Percentiles rank a stretch among this genome's conserved stretches.
These are phyloP conservation scores for Antrodiella citrinella DNA, from an alignment of 768 basidiomycete genomes.

Conservation along the genomic window DNA sequence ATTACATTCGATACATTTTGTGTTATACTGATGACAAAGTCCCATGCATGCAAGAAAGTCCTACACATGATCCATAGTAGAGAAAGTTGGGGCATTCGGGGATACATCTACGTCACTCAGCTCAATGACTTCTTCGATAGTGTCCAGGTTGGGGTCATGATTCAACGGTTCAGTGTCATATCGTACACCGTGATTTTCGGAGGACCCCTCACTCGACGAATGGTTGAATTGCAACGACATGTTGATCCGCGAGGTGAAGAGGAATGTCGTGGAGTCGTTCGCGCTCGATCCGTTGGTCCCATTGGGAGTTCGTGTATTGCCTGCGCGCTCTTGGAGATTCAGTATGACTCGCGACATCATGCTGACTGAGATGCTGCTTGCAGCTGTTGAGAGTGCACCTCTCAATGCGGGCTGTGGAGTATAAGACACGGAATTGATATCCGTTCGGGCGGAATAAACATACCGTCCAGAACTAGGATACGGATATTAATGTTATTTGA, in stretches of 20 bases:
- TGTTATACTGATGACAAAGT: no score
- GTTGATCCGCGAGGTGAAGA: not conserved
- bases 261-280: conserved; percentile 11
- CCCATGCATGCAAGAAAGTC: no score
- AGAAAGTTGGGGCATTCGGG: no score
- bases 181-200: no score
- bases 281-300: conserved; percentile 3
- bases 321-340: conserved; percentile 4
- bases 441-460: not conserved
- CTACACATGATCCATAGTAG: no score
- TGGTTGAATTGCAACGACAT: not conserved
- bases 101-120: not conserved
- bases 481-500: not conserved
- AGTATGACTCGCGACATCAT: conserved; percentile 10
- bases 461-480: not conserved
- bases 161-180: not conserved
- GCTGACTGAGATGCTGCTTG: conserved; percentile 25
- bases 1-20: no score
- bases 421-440: not conserved
- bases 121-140: not conserved
- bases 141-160: not conserved
- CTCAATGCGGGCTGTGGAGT: conserved; percentile 31
- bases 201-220: not conserved
- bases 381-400: conserved; percentile 41
- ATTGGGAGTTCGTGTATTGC: conserved; percentile 3